Base-by-base conservation (phyloP, 805 yeast species). In the Candida sakaeoensis region DNA sequence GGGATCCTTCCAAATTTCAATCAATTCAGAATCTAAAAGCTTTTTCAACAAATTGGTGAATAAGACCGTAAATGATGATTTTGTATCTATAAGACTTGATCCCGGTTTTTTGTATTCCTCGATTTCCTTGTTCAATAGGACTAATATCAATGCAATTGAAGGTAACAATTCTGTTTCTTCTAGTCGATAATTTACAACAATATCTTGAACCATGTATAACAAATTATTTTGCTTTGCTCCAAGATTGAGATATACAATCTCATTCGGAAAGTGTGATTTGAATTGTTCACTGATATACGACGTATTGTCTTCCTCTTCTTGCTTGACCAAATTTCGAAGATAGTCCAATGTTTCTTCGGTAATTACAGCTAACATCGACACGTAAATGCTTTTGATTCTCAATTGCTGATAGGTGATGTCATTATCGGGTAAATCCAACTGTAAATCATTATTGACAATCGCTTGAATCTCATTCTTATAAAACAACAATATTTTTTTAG, bases 1-100 rank as follows among this genome's bases (percentile, higher is more conserved):
- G 0, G 73, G 73, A 40, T 63, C 62, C 25, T 54, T 54, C 71
- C 71, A 67, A 2, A 66, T 37, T 25, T 54, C 60, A 8, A 58
- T 31, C 6, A 37, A 41, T 12, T 44, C 50, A 7, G 45, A 46
- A 8, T 43, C 47, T 17, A 63, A 33, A n/a, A 63, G 39, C 12
- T 45, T 28, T 15, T 49, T 45, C 27, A 61, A 33, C 13, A 37
- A 38, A 9, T 35, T 35, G 4, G 37, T 39, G 14, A 44, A 52
- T 5, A 57, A 34, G 7, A 27, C 13, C 3, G 59, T 44, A 25
- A 56, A 59, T 8, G 46, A 41, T 2, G 42, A 28, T 16, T 45
- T 49, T 13, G 47, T 36, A 18, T 53, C 57, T 3, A 24, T 22
- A 4, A 44, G 8, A 2, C 46, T 22, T n/a, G 43, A 23, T 2